Percentiles rank a stretch among this genome's conserved stretches.
Conservation (phyloP, 192 early-diverging fungal species). For the Bifiguratus adelaidae region DNA sequence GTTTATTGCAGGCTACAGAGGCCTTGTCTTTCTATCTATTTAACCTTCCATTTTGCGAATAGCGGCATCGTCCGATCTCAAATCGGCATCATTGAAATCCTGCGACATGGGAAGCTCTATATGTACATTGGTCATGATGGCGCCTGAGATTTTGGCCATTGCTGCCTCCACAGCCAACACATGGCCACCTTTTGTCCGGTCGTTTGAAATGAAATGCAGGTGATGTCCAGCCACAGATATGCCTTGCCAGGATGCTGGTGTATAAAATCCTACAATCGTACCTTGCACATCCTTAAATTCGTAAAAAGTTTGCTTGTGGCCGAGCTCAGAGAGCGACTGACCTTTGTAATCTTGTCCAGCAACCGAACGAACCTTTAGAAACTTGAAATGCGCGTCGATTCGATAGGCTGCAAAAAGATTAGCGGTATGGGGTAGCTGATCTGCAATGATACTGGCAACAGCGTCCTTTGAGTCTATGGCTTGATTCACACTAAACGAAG, state of each 20-base stretch:
- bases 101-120: neutral
- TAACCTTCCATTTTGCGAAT: neutral
- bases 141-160: neutral
- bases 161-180: neutral
- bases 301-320: neutral
- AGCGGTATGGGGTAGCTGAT: neutral
- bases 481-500: neutral
- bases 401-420: slow-evolving; percentile 1
- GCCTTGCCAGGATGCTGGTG: neutral
- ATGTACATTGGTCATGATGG: neutral
- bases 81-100: neutral
- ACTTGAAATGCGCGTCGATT: neutral
- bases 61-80: neutral
- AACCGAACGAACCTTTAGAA: neutral
- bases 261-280: neutral
- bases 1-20: too few species aligned
- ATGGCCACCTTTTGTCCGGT: neutral
- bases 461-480: neutral
- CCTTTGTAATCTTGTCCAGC: neutral
- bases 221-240: slow-evolving; percentile 1
- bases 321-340: neutral
- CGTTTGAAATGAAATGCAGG: neutral
- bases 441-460: neutral
- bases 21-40: too few species aligned
- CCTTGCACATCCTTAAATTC: neutral